Base-by-base conservation (phyloP, 1,284 basidiomycete species). In the Apiotrichum laibachii region DNA sequence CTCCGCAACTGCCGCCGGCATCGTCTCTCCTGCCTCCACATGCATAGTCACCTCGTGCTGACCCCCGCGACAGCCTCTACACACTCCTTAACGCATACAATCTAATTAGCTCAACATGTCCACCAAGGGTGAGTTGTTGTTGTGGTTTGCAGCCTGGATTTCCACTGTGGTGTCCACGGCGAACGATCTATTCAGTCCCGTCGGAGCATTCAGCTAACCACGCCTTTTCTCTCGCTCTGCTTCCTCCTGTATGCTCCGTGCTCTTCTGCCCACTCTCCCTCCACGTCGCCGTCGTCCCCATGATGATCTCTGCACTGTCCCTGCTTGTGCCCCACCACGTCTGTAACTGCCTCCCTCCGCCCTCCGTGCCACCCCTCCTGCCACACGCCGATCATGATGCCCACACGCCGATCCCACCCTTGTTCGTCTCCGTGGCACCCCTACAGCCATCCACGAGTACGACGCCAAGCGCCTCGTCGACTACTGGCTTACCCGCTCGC, bases 381-480 rank as follows among this genome's bases (percentile, higher is more conserved):
- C 43, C 46, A 49, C 26, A 3, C 39, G 21, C n/a, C n/a, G 35
- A 21, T 5, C 9, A 22, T 10, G 6, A 11, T 21, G 8, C 37
- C 8, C 43, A 35, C 40, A 39, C 42, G 34, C 31, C 34, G 16
- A 51, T 26, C 47, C 37, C 10, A 40, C 33, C 53, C 37, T 49
- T 42, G 34, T 15, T 34, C 54, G 37, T 44, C 9, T 13, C 43
- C 19, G 40, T 48, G 26, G 16, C 43, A 15, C n/a, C 37, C 43
- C 49, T 22, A 9, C 56, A 91, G 90, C 90, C 70, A 92, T 93
- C 81, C 87, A 89, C 76, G 90, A 93, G 82, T 93, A 90, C 83
- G 91, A 94, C 77, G 92, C 92, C 69, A 96, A 96, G 83, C 88
- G 94, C 68, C 83, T 95, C 64, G 83, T 95, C 51, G 89, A 89